Base-by-base conservation (phyloP, 768 basidiomycete species). In the Gelatoporia subvermispora region DNA sequence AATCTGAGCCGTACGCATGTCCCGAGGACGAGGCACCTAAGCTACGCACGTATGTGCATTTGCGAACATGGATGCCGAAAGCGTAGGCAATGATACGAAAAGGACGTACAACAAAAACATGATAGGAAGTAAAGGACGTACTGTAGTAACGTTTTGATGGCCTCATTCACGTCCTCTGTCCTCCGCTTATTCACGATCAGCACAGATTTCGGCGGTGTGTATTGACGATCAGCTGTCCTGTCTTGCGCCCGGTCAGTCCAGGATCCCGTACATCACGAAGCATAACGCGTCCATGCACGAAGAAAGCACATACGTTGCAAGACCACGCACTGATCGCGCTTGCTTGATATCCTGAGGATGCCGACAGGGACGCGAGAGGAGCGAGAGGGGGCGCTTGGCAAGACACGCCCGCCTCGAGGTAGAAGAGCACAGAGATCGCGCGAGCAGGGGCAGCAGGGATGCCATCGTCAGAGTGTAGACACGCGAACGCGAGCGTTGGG, bases 131-230 rank as follows among this genome's bases (percentile, higher is more conserved):
- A 21, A 20, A 35, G 16, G 7, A 69, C 81, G 47, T 49, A 88
- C 87, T 75, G 72, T 45, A 89, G 77, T 55, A 90, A 76, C 7
- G 84, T 79, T 53, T 85, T 78, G 50, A 89, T 88, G 2, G 87
- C 86, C 22, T 81, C 76, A 45, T 87, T 78, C 49, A 90, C 87
- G 8, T 84, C 83, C 48, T 81, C 79, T 35, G 88, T 90, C 39
- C 88, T 78, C 25, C 86, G 70, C 65, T 90, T 90, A 69, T 90
- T 90, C 13, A 90, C 85, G 53, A 90, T 77, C 44, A 90, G 76
- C 36, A 88, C 81, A 38, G 78, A 72, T 60, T 79, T 79, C 37
- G 79, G 83, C 21, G 77, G 72, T 23, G 60, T 55, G 34, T 53
- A 31, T 31, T 54, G 37, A 18, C 28, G 28, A 13, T 31, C 28